phyloP scores from a whole-genome alignment of 768 basidiomycete genomes.

The Auricularia sp. region DNA sequence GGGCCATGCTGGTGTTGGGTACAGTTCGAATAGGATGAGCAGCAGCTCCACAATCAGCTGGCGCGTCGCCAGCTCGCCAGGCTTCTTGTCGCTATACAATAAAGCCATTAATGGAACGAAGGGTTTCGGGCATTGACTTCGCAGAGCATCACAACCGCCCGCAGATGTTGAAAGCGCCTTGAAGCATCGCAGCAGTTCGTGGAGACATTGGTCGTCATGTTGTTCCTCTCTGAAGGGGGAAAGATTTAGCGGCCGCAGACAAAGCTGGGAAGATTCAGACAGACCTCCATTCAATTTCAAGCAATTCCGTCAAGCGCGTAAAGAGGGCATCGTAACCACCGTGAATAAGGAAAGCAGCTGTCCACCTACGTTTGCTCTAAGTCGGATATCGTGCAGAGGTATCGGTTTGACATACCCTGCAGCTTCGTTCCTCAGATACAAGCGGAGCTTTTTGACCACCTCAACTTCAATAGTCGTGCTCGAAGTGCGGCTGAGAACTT shows the following conservation, averaged over 20 bases:
- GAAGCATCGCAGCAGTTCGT: conserved; percentile 87
- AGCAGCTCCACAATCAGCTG: conserved; percentile 87
- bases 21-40: conserved; percentile 80
- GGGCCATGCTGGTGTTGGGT: conserved; percentile 53
- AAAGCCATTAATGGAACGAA: conserved; percentile 75
- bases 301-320: conserved; percentile 77
- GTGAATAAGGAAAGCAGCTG: conserved; percentile 69
- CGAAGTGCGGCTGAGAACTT: conserved; percentile 54
- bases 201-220: conserved; percentile 89
- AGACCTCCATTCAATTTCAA: conserved; percentile 95
- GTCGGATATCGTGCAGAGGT: conserved; percentile 1
- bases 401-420: conserved; percentile 45
- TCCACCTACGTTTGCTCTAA: conserved; percentile 54
- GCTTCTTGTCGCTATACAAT: conserved; percentile 95
- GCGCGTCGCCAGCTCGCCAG: conserved; percentile 83
- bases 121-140: conserved; percentile 81
- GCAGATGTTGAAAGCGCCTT: conserved; percentile 87
- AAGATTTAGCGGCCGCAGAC: conserved; percentile 8
- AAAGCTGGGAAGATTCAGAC: conserved; percentile 12
- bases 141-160: conserved; percentile 81
- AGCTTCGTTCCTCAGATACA: conserved; percentile 85
- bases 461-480: conserved; percentile 77
- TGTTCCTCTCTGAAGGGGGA: conserved; percentile 74
- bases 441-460: conserved; percentile 73
- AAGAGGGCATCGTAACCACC: conserved; percentile 84